Percentiles rank a stretch among this genome's conserved stretches.
phyloP scores from a whole-genome alignment of 768 basidiomycete genomes.

The Melanogaster broomeanus region DNA sequence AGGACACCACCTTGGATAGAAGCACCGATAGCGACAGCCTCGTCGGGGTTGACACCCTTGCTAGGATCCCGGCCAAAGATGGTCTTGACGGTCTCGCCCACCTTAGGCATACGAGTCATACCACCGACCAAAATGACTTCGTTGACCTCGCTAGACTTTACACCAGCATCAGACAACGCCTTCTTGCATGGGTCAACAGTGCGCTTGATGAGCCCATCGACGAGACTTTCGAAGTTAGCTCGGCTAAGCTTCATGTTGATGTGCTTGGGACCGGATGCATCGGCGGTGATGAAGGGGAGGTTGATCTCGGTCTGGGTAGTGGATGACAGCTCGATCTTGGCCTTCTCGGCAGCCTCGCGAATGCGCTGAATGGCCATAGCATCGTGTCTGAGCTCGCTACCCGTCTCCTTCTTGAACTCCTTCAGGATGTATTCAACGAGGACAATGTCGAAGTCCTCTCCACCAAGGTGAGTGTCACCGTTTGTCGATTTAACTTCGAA shows the following conservation, averaged over 20 bases:
- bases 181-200: slow-evolving; percentile 98
- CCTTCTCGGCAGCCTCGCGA: slow-evolving; percentile 98
- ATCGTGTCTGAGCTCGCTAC: slow-evolving; percentile 80
- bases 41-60: slow-evolving; percentile 99
- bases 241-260: slow-evolving; percentile 91
- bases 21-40: slow-evolving; percentile 98
- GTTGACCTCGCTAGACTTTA: slow-evolving; percentile 90
- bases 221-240: slow-evolving; percentile 88
- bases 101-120: slow-evolving; percentile 97
- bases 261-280: slow-evolving; percentile 93
- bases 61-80: slow-evolving; percentile 96
- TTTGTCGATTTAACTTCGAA: slow-evolving; percentile 99
- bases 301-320: slow-evolving; percentile 96
- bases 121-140: slow-evolving; percentile 99
- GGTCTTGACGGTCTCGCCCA: slow-evolving; percentile 81
- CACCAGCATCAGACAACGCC: slow-evolving; percentile 89
- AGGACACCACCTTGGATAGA: slow-evolving; percentile 98
- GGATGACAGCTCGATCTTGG: slow-evolving; percentile 97
- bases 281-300: slow-evolving; percentile 97
- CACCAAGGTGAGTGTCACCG: slow-evolving; percentile 97
- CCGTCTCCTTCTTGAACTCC: slow-evolving; percentile 94
- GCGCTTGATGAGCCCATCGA: slow-evolving; percentile 78
- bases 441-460: slow-evolving; percentile 94
- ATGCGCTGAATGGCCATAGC: slow-evolving; percentile 98
- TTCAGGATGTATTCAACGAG: slow-evolving; percentile 83